Base-by-base conservation (phyloP, 768 basidiomycete genomes). In the Mycena rosella region DNA sequence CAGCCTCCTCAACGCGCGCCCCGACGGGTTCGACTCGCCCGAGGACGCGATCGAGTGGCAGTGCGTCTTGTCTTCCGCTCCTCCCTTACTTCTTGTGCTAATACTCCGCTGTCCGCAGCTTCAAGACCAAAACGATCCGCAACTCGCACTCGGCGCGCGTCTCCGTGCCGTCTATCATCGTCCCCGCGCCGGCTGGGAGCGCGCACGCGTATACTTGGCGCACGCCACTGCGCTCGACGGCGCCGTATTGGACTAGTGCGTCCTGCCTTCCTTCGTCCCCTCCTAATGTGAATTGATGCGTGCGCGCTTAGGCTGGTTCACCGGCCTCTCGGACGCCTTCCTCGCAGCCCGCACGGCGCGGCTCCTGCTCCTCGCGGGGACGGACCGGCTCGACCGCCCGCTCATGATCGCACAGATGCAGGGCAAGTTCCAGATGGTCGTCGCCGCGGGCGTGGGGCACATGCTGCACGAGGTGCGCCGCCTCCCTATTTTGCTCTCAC, bases 331-430 rank as follows among this genome's bases (percentile, higher is more conserved):
- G 4, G 78, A 78, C n/a, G 84, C 85, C 26, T 99, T 99, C 79
- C 84, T 99, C 1, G 79, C 85, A 0, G 88, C 89, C 0, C 88
- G 91, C 17, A 88, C 94, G 0, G 97, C 96, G 0, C 89, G 96
- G 30, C 80, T 99, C 29, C 87, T 99, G 26, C 87, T 99, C 11
- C 83, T 99, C 18, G 98, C 98, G 0, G 97, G 96, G 0, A 90
- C 96, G 20, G 98, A 99, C 72, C 85, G 96, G 20, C 87, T 99
- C 5, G 98, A 99, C 74, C 92, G 89, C 72, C 90, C 95, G 71
- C 85, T 99, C 51, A 98, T 97, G 92, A 96, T 99, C 55, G 98
- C 93, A 1, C 95, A 96, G 75, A 96, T 97, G 95, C 95, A 91
- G 77, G 66, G 91, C 74, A 98, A 98, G 77, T 99, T 98, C 79